Base-by-base conservation (phyloP, 129 eudicot genomes). In the Escallonia rubra region DNA sequence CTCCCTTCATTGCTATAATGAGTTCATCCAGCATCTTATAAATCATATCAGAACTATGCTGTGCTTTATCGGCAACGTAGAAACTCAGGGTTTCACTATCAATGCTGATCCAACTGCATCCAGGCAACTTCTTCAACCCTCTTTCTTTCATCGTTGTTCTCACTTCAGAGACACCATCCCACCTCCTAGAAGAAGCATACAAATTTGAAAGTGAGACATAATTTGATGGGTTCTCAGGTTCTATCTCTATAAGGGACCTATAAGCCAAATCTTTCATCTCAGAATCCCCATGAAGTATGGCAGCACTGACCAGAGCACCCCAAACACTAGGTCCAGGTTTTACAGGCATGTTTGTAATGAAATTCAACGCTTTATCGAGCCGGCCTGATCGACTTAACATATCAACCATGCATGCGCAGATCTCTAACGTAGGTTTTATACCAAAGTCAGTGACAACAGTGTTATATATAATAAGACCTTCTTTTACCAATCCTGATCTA, bases 21-120 rank as follows among this genome's bases (percentile, higher is more conserved):
- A 87, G 61, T 57, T 74, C 83, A 76, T 79, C 72, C 59, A 87
- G 77, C 72, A 72, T 74, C 34, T 59, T 58, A 61, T 84, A 79
- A 41, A 87, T 84, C 73, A 71, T 62, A 34, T 63, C 62, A 12
- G 79, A 79, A 50, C 59, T 63, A 66, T 72, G 82, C 78, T 86
- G 86, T 11, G 67, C 72, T 55, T 73, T 83, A 74, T 83, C 94
- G 64, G 79, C 76, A 74, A 77, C 90, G 46, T 67, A 54, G 53
- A 90, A 86, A 45, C 88, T 78, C 48, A 79, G 86, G 57, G 84
- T 81, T 59, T 68, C 67, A 34, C 65, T 71, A 39, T 80, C 65
- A 8, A 90, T 57, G 64, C 62, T 79, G 63, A 90, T 82, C 90
- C 95, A 90, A 78, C 96, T 90, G 58, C 87, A 81, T 6, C 96